These are phyloP conservation scores for Pleurotus platypus DNA, from an alignment of 768 basidiomycete genomes.

Conservation along the genomic window DNA sequence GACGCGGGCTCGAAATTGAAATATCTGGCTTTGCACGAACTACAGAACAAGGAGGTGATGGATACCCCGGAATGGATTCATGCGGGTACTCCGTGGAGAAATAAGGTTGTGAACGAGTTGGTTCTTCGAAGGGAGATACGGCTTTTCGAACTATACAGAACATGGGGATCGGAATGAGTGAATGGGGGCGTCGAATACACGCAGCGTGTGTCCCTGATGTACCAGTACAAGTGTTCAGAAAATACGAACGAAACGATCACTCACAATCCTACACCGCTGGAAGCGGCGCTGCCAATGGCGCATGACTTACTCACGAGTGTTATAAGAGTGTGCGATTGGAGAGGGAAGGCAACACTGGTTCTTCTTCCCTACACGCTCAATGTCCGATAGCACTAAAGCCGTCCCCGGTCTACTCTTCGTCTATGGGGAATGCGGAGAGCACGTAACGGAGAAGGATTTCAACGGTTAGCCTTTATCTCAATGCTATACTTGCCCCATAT, in stretches of 20 bases:
- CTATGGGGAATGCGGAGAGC: conserved; percentile 21
- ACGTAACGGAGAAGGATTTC: conserved; percentile 23
- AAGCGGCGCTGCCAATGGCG: too few relatives aligned
- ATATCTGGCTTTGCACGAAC: conserved; percentile 32
- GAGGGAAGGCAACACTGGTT: too few relatives aligned
- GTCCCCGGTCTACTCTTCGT: conserved; percentile 23
- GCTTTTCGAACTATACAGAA: conserved; percentile 21
- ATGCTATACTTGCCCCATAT: neutral
- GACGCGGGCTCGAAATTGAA: conserved; percentile 17
- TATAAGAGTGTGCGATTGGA: too few relatives aligned
- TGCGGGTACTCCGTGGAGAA: conserved; percentile 21
- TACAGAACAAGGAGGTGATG: conserved; percentile 14
- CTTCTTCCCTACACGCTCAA: neutral
- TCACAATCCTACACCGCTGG: too few relatives aligned
- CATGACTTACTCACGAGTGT: too few relatives aligned
- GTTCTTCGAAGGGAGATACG: conserved; percentile 16
- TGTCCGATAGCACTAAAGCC: neutral
- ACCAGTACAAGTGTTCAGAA: too few relatives aligned
- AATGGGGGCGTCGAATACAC: too few relatives aligned
- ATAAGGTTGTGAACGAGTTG: conserved; percentile 13
- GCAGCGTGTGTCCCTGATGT: too few relatives aligned
- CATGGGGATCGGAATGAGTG: neutral
- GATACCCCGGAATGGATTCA: conserved; percentile 20
- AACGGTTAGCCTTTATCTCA: conserved; percentile 17
- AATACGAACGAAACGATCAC: too few relatives aligned